These are phyloP conservation scores for Stagonosporopsis cucurbitacearum DNA, from an alignment of 2,329 filamentous ascomycete genomes.

Conservation along the genomic window DNA sequence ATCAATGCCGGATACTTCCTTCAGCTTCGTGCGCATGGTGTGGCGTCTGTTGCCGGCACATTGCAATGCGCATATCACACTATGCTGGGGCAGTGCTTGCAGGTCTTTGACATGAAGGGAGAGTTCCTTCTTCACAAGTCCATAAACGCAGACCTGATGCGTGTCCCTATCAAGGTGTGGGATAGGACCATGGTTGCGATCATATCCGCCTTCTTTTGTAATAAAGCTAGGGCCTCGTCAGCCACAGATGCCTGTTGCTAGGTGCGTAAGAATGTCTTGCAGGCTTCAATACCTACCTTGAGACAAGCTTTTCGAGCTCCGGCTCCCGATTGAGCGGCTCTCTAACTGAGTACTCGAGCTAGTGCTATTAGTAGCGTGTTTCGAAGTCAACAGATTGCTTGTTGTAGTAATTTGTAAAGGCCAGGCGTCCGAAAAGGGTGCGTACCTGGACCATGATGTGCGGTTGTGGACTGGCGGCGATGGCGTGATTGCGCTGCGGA, in stretches of 20 bases:
- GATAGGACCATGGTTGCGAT: constrained; percentile 64
- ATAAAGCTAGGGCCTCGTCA: constrained; percentile 53
- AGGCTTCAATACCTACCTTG: constrained; percentile 48
- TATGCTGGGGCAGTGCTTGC: constrained; percentile 59
- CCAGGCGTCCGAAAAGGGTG: constrained; percentile 9
- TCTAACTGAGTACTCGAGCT: constrained; percentile 52
- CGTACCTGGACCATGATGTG: constrained; percentile 38
- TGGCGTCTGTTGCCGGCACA: constrained; percentile 67
- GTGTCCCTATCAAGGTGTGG: constrained; percentile 54
- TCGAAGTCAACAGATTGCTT: constrained; percentile 23
- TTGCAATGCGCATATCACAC: constrained; percentile 63
- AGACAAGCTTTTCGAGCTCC: constrained; percentile 52
- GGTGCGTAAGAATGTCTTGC: not conserved
- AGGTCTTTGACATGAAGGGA: constrained; percentile 58
- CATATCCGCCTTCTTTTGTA: constrained; percentile 57
- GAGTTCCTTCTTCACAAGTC: constrained; percentile 54
- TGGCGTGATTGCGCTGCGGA: constrained; percentile 37
- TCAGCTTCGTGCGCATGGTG: constrained; percentile 65
- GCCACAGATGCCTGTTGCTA: not conserved
- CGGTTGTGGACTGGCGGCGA: constrained; percentile 33
- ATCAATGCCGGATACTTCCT: constrained; percentile 66
- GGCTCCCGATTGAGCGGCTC: constrained; percentile 59
- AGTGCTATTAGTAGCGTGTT: constrained; percentile 23
- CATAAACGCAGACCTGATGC: constrained; percentile 57
- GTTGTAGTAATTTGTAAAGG: constrained; percentile 21